Percentiles rank a stretch among this genome's conserved stretches.
These are phyloP conservation scores for Leishmania guyanensis DNA, from an alignment of 208 protist genomes.

Conservation along the genomic window DNA sequence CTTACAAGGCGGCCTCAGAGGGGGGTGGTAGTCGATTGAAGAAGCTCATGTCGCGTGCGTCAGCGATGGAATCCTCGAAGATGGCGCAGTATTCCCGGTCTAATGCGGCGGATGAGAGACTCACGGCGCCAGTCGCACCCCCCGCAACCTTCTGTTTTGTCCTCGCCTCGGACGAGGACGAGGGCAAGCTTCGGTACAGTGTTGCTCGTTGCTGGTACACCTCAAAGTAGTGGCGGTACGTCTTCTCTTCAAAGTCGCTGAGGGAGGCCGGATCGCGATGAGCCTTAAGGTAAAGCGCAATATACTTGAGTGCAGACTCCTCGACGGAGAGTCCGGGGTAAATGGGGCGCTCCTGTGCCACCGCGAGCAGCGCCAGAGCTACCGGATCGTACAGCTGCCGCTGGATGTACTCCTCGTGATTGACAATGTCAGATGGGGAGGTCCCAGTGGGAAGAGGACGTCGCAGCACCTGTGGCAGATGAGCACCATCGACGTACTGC, in stretches of 20 bases:
- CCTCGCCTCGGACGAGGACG: neutral
- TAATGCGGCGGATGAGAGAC: neutral
- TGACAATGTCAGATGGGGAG: conserved; percentile 17
- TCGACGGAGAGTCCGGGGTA: conserved; percentile 84
- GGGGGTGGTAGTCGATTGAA: conserved; percentile 27
- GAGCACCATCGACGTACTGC: conserved; percentile 74
- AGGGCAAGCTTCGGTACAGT: conserved; percentile 44
- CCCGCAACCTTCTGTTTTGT: neutral
- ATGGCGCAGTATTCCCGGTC: conserved; percentile 15
- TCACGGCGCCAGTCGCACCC: neutral
- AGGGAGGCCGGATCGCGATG: conserved; percentile 62
- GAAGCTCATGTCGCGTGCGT: conserved; percentile 1
- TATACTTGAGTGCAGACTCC: conserved; percentile 89
- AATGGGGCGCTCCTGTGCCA: conserved; percentile 61
- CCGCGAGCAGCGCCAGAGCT: conserved; percentile 78
- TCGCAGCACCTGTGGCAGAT: conserved; percentile 68
- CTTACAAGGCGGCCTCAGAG: neutral
- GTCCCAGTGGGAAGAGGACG: conserved; percentile 53
- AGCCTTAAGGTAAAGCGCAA: conserved; percentile 90
- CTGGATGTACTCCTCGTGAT: conserved; percentile 80
- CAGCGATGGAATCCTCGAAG: neutral
- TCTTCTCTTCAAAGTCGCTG: conserved; percentile 58
- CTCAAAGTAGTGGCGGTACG: conserved; percentile 72
- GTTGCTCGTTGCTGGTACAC: conserved; percentile 60
- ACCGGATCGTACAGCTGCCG: conserved; percentile 87